phyloP scores from a whole-genome alignment of 371 early-diverging fungal species.

The Mucor velutinosus region DNA sequence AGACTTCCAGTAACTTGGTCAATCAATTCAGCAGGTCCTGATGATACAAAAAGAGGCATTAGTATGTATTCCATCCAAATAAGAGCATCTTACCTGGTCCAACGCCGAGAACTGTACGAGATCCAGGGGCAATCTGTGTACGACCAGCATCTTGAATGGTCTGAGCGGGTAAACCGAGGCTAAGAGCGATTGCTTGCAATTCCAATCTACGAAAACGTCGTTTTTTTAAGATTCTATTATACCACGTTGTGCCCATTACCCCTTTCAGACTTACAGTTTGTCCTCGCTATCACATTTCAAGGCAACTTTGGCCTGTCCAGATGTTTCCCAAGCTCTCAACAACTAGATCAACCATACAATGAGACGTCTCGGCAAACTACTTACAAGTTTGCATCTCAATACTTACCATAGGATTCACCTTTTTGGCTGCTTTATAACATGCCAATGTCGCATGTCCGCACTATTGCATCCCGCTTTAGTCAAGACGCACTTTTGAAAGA shows the following conservation, averaged over 20 bases:
- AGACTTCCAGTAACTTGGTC: slow-evolving; percentile 85
- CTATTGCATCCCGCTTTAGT: slow-evolving; percentile 28
- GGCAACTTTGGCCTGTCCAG: slow-evolving; percentile 89
- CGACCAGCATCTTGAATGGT: slow-evolving; percentile 95
- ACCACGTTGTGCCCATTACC: not conserved
- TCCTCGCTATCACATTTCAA: slow-evolving; percentile 81
- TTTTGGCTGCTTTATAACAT: slow-evolving; percentile 72
- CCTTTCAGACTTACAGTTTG: slow-evolving; percentile 60
- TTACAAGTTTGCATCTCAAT: not conserved
- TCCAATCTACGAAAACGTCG: slow-evolving; percentile 54
- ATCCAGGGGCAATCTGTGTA: slow-evolving; percentile 97
- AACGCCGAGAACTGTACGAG: slow-evolving; percentile 94
- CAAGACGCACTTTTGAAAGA: not conserved
- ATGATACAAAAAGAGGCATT: not conserved
- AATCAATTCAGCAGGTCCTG: slow-evolving; percentile 75
- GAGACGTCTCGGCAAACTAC: not conserved
- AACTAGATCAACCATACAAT: slow-evolving; percentile 27
- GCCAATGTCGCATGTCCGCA: slow-evolving; percentile 95
- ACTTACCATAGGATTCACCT: slow-evolving; percentile 57
- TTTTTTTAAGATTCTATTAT: not conserved
- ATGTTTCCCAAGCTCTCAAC: slow-evolving; percentile 74
- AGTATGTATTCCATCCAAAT: not conserved
- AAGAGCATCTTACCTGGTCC: slow-evolving; percentile 79
- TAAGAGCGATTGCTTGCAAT: slow-evolving; percentile 72
- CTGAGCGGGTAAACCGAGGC: slow-evolving; percentile 74